A percentile compares a stretch with the other conserved stretches of the same genome.
These are phyloP conservation scores for Ustilago crameri DNA, from an alignment of 1,284 basidiomycete species.

Conservation along the genomic window DNA sequence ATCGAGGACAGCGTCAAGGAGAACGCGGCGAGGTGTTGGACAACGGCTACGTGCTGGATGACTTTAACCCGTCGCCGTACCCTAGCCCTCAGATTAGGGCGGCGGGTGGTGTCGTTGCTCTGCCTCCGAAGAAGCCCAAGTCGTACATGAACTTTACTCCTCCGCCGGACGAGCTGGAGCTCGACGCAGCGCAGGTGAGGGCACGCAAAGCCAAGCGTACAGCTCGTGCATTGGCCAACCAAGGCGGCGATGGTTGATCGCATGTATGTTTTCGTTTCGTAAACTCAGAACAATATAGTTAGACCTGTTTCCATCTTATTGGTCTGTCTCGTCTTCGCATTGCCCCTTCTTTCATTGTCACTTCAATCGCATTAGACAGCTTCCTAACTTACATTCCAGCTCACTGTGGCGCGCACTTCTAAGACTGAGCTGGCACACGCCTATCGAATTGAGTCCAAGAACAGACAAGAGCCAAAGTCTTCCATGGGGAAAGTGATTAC, in stretches of 20 bases:
- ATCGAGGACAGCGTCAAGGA: slow-evolving; percentile 10
- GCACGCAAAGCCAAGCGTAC: slow-evolving; percentile 38
- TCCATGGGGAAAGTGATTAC: too few relatives aligned
- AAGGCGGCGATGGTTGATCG: slow-evolving; percentile 55
- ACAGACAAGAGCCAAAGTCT: too few relatives aligned
- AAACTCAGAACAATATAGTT: neutral
- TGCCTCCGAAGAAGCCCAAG: slow-evolving; percentile 53
- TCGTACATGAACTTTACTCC: slow-evolving; percentile 61
- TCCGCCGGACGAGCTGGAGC: slow-evolving; percentile 56
- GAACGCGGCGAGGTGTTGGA: slow-evolving; percentile 24
- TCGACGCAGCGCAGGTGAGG: slow-evolving; percentile 30
- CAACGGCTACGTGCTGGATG: slow-evolving; percentile 49
- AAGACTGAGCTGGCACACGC: too few relatives aligned
- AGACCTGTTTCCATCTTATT: too few relatives aligned
- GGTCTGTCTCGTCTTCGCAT: neutral
- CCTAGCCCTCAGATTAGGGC: slow-evolving; percentile 37
- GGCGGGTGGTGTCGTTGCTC: slow-evolving; percentile 28
- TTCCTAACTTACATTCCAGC: too few relatives aligned
- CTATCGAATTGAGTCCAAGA: too few relatives aligned
- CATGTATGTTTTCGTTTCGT: neutral
- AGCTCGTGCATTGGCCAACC: slow-evolving; percentile 44
- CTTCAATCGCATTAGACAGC: too few relatives aligned
- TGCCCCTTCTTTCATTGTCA: neutral
- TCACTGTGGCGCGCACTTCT: too few relatives aligned
- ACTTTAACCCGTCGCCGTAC: slow-evolving; percentile 47